Percentiles rank a stretch among this genome's conserved stretches.
Evolutionary conservation across 108 stramenopile species (phyloP).

Genomic region (Cyclotella atomus): DNA sequence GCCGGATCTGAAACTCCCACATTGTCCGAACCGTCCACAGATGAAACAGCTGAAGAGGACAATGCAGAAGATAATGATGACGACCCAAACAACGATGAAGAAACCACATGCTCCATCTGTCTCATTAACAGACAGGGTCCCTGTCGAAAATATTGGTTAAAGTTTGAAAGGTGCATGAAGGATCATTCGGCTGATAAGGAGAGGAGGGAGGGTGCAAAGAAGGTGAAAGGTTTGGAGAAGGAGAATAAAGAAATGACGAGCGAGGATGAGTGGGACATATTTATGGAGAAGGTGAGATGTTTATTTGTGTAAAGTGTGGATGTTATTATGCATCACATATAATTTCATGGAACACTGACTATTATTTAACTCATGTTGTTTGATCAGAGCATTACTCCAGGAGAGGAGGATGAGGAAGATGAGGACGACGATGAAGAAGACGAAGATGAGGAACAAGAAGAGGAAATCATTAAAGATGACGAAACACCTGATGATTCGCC

Average conservation of each 20-base stretch:
- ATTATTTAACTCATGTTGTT: no score
- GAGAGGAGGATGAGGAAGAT: conserved; percentile 49
- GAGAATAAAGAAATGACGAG: not conserved
- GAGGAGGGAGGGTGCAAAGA: conserved; percentile 12
- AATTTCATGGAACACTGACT: no score
- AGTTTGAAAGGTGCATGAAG: conserved; percentile 86
- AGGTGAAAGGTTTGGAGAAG: not conserved
- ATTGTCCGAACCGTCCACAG: conserved; percentile 17
- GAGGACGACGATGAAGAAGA: conserved; percentile 35
- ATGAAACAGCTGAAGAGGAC: conserved; percentile 36
- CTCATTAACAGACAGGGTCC: conserved; percentile 86
- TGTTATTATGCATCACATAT: no score
- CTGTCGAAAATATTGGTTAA: conserved; percentile 83
- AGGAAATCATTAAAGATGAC: conserved; percentile 36
- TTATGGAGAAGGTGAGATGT: conserved; percentile 60
- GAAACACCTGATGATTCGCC: not conserved
- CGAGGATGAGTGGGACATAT: conserved; percentile 51
- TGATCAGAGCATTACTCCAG: conserved; percentile 39
- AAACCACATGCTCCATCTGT: conserved; percentile 84
- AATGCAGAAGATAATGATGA: conserved; percentile 70
- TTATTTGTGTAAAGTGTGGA: no score
- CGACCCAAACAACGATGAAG: conserved; percentile 77
- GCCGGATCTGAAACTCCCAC: conserved; percentile 27
- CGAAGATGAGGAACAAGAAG: no score
- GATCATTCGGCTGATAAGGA: conserved; percentile 62